A percentile compares a stretch with the other conserved stretches of the same genome.
phyloP scores from a whole-genome alignment of 352 stramenopile genomes.

The Peronospora belbahrii region DNA sequence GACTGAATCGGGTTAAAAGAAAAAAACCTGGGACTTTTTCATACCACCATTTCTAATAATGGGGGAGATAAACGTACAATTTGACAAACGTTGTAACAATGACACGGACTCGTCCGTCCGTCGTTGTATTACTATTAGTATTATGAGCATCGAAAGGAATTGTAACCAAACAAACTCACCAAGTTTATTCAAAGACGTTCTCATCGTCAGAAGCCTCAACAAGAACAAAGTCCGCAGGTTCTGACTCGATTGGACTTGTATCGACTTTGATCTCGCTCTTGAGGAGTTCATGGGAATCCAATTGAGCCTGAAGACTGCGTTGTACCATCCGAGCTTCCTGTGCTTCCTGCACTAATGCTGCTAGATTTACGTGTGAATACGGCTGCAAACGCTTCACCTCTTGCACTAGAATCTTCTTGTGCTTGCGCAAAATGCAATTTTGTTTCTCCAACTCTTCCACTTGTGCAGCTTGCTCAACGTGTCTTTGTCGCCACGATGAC shows the following conservation, averaged over 20 bases:
- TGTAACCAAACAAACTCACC: no score
- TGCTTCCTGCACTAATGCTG: constrained; percentile 53
- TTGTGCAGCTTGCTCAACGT: constrained; percentile 16
- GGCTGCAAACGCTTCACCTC: constrained; percentile 66
- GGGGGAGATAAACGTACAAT: not conserved
- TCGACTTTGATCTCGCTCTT: not conserved
- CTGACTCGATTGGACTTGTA: not conserved
- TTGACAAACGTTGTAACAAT: not conserved
- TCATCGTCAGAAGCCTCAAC: constrained; percentile 20
- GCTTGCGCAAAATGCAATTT: constrained; percentile 33
- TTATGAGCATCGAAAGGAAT: no score
- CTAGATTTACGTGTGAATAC: constrained; percentile 57
- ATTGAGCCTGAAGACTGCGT: constrained; percentile 44
- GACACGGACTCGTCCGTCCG: constrained; percentile 1
- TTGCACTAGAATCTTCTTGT: constrained; percentile 55
- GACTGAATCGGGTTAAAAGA: constrained; percentile 6
- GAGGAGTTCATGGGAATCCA: constrained; percentile 22
- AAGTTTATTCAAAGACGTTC: no score
- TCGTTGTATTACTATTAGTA: no score
- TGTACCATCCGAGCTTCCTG: constrained; percentile 72
- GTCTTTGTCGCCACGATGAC: constrained; percentile 22
- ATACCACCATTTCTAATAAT: not conserved
- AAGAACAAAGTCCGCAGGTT: constrained; percentile 22
- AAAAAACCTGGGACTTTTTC: not conserved
- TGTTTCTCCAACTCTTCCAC: constrained; percentile 21